Evolutionary conservation across 2,329 filamentous ascomycete genomes (phyloP).

Genomic region (Aspergillus pseudoterreus): DNA sequence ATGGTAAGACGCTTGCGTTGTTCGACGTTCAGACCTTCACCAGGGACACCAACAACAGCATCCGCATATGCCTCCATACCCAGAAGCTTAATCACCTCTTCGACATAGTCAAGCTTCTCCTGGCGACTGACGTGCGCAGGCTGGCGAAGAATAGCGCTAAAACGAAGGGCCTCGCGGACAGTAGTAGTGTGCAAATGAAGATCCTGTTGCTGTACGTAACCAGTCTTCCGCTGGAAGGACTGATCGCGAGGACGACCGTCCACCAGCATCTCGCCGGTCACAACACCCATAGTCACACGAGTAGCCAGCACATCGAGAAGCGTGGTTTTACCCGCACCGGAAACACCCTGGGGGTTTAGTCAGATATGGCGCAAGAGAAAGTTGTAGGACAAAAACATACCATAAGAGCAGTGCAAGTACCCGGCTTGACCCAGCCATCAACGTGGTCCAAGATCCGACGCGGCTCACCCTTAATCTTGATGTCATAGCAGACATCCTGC

Average conservation of each 20-base stretch:
- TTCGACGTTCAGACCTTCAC: slow-evolving; percentile 63
- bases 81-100: slow-evolving; percentile 84
- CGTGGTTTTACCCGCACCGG: slow-evolving; percentile 91
- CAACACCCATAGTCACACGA: slow-evolving; percentile 83
- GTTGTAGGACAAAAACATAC: slow-evolving; percentile 28
- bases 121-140: slow-evolving; percentile 66
- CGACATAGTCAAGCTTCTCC: slow-evolving; percentile 83
- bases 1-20: slow-evolving; percentile 74
- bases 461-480: slow-evolving; percentile 72
- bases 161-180: slow-evolving; percentile 81
- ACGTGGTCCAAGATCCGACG: slow-evolving; percentile 79
- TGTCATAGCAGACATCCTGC: slow-evolving; percentile 78
- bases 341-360: slow-evolving; percentile 57
- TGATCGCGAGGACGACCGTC: slow-evolving; percentile 69
- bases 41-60: slow-evolving; percentile 83
- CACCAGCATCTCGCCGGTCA: slow-evolving; percentile 82
- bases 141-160: slow-evolving; percentile 81
- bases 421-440: slow-evolving; percentile 91
- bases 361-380: slow-evolving; percentile 14
- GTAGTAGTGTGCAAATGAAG: slow-evolving; percentile 80
- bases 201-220: slow-evolving; percentile 91
- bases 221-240: slow-evolving; percentile 87
- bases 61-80: slow-evolving; percentile 90
- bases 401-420: slow-evolving; percentile 86
- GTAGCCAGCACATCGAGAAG: slow-evolving; percentile 82